Percentiles rank a stretch among this genome's conserved stretches.
These are phyloP conservation scores for Cladosporium sphaerospermum DNA, from an alignment of 2,329 filamentous ascomycete genomes.

Conservation along the genomic window DNA sequence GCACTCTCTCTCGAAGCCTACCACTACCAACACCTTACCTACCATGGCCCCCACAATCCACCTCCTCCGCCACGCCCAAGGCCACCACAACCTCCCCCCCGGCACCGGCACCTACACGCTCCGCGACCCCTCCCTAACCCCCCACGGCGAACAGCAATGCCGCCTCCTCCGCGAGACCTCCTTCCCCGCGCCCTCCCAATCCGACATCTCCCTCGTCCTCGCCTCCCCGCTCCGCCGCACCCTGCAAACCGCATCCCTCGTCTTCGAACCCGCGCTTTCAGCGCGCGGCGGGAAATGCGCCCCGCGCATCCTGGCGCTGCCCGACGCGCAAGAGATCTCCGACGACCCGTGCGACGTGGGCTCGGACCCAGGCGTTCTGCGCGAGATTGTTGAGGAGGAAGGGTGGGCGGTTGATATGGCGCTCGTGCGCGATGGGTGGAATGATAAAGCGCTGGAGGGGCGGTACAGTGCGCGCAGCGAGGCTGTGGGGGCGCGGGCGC, in stretches of 20 bases:
- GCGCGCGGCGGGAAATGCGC: not conserved
- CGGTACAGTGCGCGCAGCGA: not conserved
- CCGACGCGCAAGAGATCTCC: slow-evolving; percentile 4
- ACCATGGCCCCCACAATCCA: not conserved
- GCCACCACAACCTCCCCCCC: slow-evolving; percentile 1
- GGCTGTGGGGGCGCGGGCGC: slow-evolving; percentile 1
- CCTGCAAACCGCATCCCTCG: slow-evolving; percentile 2
- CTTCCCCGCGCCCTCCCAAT: not conserved
- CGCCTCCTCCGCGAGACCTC: not conserved
- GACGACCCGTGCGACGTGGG: not conserved
- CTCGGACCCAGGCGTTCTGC: not conserved
- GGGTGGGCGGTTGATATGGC: slow-evolving; percentile 1
- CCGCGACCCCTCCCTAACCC: slow-evolving; percentile 3
- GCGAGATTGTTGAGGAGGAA: not conserved
- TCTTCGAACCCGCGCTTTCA: not conserved
- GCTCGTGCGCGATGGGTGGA: slow-evolving; percentile 1
- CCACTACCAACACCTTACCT: not conserved
- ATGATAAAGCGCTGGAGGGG: not conserved
- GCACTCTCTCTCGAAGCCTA: too few relatives aligned
- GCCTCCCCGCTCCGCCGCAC: slow-evolving; percentile 7
- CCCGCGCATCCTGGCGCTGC: slow-evolving; percentile 1
- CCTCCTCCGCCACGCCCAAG: slow-evolving; percentile 8
- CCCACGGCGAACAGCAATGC: slow-evolving; percentile 3
- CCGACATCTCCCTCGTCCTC: slow-evolving; percentile 3
- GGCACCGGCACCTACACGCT: slow-evolving; percentile 2